Percentiles rank a stretch among this genome's conserved stretches.
These are phyloP conservation scores for Isoetes engelmannii DNA, from an alignment of 83 land plant genomes.

Conservation along the genomic window DNA sequence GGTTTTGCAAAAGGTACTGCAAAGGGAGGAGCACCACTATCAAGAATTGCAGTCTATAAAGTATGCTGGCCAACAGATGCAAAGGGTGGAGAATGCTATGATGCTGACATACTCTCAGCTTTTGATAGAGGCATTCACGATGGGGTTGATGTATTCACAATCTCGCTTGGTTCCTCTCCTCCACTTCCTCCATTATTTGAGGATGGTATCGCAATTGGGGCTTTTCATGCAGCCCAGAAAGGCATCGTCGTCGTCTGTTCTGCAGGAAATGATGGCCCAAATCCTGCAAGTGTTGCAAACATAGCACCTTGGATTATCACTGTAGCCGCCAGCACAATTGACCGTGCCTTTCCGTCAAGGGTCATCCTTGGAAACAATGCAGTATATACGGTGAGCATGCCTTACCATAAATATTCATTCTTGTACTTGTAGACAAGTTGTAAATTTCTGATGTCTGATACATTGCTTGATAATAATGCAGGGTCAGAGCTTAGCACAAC, in stretches of 20 bases:
- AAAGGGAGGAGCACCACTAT: conserved; percentile 58
- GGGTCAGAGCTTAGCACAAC: no score
- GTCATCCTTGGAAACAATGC: conserved; percentile 48
- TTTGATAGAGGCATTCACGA: conserved; percentile 52
- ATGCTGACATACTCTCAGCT: conserved; percentile 45
- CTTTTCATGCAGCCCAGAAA: conserved; percentile 49
- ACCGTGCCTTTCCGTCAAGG: conserved; percentile 45
- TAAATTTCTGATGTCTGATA: no score
- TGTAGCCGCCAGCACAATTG: conserved; percentile 58
- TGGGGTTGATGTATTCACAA: conserved; percentile 57
- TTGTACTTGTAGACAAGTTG: no score
- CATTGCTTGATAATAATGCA: no score
- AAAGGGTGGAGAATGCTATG: conserved; percentile 21
- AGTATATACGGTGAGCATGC: conserved; percentile 28
- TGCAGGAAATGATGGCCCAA: conserved; percentile 63
- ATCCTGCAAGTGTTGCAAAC: conserved; percentile 40
- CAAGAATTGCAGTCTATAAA: conserved; percentile 62
- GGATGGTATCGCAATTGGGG: conserved; percentile 64
- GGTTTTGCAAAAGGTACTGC: conserved; percentile 56
- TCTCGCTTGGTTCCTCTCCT: conserved; percentile 43
- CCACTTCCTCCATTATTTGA: conserved; percentile 26
- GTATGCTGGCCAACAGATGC: conserved; percentile 49
- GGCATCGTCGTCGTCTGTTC: conserved; percentile 52
- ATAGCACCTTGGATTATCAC: conserved; percentile 65
- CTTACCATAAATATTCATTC: no score